Base-by-base conservation (phyloP, 2,329 filamentous ascomycete species). In the Monilinia fructicola region DNA sequence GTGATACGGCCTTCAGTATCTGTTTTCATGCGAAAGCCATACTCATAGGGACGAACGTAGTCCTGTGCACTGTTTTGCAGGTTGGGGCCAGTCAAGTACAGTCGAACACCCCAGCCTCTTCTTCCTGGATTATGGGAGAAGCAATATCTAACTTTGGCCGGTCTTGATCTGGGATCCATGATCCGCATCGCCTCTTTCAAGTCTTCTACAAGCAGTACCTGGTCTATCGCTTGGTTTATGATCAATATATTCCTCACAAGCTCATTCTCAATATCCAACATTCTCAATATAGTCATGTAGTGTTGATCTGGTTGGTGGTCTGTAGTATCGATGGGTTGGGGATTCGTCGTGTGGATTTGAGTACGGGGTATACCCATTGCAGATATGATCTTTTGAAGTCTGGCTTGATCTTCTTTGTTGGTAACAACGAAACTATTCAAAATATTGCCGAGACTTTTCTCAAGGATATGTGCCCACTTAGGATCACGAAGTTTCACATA, bases 391-490 rank as follows among this genome's bases (percentile, higher is more conserved):
- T 77, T 76, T 21, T 82, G 84, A 4, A 99, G 81, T 9, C 86
- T 82, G n/a, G 83, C 82, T 75, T 92, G 88, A 75, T 99, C 95
- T 16, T 81, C 78, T 73, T 91, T 92, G 76, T 82, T 92, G 7
- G 86, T 88, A 53, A 97, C 93, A 61, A 96, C 85, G 74, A 98
- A 99, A 1, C 85, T 87, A 69, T 87, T 90, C 42, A 98, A 80
- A 0, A 80, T 82, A 4, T 77, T 78, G n/a, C 91, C 91, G 55
- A 97, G 83, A 1, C 85, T 85, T 69, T 85, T 90, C 76, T 99
- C 95, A 18, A 99, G 78, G 54, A 96, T 87, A 0, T 86, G 84
- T 1, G 89, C 90, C 95, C 95, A 99, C 72, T 91, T 84, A 0
- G 91, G 90, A 71, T 94, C 88, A 46, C 87, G 80, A 31, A 99